Percentiles rank a stretch among this genome's conserved stretches.
Conservation (phyloP, 2,329 filamentous ascomycete species). For the Colletotrichum liaoningense region DNA sequence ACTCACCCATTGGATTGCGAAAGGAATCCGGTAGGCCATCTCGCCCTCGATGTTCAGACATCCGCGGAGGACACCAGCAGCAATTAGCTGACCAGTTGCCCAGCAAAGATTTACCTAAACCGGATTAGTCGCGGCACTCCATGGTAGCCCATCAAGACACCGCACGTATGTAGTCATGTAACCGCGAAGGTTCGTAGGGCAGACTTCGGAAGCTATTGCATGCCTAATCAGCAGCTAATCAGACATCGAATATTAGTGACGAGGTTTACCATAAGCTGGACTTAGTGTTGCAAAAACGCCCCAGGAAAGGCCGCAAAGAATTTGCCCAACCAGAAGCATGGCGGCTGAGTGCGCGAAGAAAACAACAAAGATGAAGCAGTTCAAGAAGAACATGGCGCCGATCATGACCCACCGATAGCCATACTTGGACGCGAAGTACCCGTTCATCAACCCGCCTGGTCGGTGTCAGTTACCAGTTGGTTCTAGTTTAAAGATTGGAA, state of each 20-base stretch:
- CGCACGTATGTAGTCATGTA: constrained; percentile 51
- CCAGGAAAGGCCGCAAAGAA: constrained; percentile 59
- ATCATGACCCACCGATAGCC: constrained; percentile 59
- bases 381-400: constrained; percentile 41
- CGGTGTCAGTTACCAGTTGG: background rate
- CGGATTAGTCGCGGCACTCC: background rate
- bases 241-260: constrained; percentile 29
- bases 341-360: constrained; percentile 59
- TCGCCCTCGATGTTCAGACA: constrained; percentile 46
- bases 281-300: constrained; percentile 57
- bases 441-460: constrained; percentile 51
- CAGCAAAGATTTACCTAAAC: constrained; percentile 54
- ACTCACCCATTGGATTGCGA: constrained; percentile 52
- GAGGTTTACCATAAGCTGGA: constrained; percentile 49
- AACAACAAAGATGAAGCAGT: constrained; percentile 58
- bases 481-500: constrained; percentile 40
- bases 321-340: constrained; percentile 56
- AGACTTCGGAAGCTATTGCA: constrained; percentile 52
- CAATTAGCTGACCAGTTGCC: constrained; percentile 55
- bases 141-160: background rate
- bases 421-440: constrained; percentile 52
- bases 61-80: constrained; percentile 52
- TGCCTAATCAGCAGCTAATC: constrained; percentile 50
- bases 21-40: constrained; percentile 54
- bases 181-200: constrained; percentile 53